Evolutionary conservation across 169 alveolate genomes (phyloP), one percentile per base, ranked within the genome.

Genomic region (Cryptosporidium baileyi): DNA sequence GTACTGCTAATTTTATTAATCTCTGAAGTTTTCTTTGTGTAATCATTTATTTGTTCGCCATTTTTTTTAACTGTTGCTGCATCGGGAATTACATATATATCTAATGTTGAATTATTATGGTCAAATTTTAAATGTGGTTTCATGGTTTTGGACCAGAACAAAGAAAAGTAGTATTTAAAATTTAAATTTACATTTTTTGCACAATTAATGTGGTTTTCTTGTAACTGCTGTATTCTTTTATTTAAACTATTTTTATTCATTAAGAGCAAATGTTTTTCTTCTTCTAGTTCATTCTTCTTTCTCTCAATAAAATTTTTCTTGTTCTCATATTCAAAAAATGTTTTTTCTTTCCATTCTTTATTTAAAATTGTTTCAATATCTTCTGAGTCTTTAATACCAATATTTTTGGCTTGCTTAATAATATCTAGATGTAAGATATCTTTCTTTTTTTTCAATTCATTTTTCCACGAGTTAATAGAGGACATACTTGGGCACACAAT

Each of bases 81-180:
- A 41, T 74, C 85, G n/a, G 85, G 85, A 49, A 57, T 57, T 0
- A 74, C 85, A 22, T 24, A 24, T 17, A 74, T 74, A 38, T 40
- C 54, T 47, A 74, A 57, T 1, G 65, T 54, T 0, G 85, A 51
- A 11, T 74, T 74, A 5, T 74, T 67, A 34, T 74, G 85, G 40
- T 74, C 67, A 51, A 74, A 74, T 36, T 38, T 54, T 1, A 74
- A 43, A 24, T 74, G 85, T 4, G 85, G 85, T 5, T 61, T 60
- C 74, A 74, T 74, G 2, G 85, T 54, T 24, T 74, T 74, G 8
- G 85, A 74, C 85, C 85, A 74, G 22, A 74, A 74, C 15, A 74
- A 28, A 17, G 85, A 74, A 28, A 74, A 74, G 26, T 74, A 74
- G 41, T 54, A 32, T 19, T 74, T 74, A 26, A 74, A 74, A 24